Percentiles rank a stretch among this genome's conserved stretches.
phyloP scores from a whole-genome alignment of 148 eudicot species.

The Persicaria maculosa region DNA sequence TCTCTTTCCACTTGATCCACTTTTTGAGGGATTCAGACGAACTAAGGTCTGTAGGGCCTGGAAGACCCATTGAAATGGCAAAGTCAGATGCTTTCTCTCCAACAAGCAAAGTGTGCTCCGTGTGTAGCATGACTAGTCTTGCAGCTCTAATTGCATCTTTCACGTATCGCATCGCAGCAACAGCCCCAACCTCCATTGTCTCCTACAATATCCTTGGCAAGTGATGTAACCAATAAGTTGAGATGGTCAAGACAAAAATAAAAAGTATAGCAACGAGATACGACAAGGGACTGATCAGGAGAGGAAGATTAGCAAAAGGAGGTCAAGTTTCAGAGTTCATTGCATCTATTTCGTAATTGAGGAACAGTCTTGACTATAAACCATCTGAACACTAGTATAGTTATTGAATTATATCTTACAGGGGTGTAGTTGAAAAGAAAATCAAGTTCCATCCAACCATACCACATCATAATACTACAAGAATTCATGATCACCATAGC shows the following conservation, averaged over 20 bases:
- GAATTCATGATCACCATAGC: not conserved
- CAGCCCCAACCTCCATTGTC: conserved; percentile 97
- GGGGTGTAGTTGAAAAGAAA: not conserved
- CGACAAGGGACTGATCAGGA: not conserved
- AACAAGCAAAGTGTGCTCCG: conserved; percentile 86
- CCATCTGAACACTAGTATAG: not conserved
- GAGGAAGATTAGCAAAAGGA: not conserved
- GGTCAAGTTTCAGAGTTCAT: not conserved
- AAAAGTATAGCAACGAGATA: not conserved
- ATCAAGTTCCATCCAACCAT: not conserved
- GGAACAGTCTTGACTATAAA: not conserved
- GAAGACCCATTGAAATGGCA: conserved; percentile 97
- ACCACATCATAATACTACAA: not conserved
- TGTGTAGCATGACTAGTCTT: conserved; percentile 76
- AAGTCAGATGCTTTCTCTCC: conserved; percentile 88
- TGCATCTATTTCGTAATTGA: not conserved
- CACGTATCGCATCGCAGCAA: conserved; percentile 90
- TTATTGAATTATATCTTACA: not conserved
- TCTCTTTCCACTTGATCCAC: conserved; percentile 77
- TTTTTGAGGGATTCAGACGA: conserved; percentile 64
- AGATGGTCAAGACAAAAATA: conserved; percentile 11
- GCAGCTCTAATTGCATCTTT: conserved; percentile 82
- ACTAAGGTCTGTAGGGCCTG: conserved; percentile 88
- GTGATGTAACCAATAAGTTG: conserved; percentile 10
- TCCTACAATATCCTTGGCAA: conserved; percentile 63